Evolutionary conservation across 2,329 filamentous ascomycete species (phyloP).

Genomic region (Chaetomiaceae sp.): DNA sequence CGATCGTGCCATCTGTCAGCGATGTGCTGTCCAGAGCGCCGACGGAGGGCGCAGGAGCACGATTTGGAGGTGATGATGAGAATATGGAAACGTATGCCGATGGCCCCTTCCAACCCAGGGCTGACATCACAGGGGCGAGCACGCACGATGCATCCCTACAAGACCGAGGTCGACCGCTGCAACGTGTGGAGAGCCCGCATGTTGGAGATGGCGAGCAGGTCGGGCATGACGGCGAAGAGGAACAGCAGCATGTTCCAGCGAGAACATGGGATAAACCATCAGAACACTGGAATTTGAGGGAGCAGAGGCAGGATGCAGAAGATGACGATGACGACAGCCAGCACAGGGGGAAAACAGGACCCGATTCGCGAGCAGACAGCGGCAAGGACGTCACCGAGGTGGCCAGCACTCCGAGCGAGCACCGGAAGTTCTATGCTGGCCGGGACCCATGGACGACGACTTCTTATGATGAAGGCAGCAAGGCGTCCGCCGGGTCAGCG

Average conservation of each 20-base stretch:
- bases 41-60: background rate
- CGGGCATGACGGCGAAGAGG: too few relatives aligned
- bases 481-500: background rate
- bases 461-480: background rate
- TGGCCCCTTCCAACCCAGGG: background rate
- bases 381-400: conserved; percentile 19
- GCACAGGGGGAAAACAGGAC: conserved; percentile 2
- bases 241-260: background rate
- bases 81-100: conserved; percentile 7
- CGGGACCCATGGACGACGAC: background rate
- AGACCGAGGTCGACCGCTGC: background rate
- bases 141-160: background rate
- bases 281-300: background rate
- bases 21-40: conserved; percentile 8
- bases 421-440: background rate
- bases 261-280: background rate
- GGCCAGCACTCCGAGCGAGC: conserved; percentile 4
- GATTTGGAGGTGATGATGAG: background rate
- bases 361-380: conserved; percentile 14
- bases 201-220: background rate
- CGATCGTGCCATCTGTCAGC: conserved; percentile 12
- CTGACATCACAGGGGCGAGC: background rate
- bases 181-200: background rate
- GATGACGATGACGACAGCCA: background rate
- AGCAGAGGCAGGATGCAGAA: background rate